phyloP scores from a whole-genome alignment of 2,329 filamentous ascomycete species.

The Monosporascus sp. region DNA sequence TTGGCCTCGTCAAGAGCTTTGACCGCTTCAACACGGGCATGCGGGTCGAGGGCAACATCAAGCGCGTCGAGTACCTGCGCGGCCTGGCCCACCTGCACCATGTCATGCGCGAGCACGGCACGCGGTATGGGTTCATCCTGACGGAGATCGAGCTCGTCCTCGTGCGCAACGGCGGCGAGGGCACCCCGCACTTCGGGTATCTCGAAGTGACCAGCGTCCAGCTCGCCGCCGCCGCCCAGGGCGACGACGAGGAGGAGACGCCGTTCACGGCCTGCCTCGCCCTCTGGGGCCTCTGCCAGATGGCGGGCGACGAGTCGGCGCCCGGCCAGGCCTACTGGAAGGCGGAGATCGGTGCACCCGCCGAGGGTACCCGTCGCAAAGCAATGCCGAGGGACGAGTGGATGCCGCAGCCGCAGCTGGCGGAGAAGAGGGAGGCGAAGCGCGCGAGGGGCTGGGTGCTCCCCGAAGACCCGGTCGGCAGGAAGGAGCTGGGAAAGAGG shows the following conservation, averaged over 20 bases:
- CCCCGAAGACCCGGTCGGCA: constrained; percentile 66
- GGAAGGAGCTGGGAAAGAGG: constrained; percentile 65
- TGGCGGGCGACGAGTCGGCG: constrained; percentile 56
- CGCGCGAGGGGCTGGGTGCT: constrained; percentile 67
- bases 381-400: constrained; percentile 64
- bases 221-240: constrained; percentile 33
- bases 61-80: constrained; percentile 83
- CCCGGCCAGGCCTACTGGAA: constrained; percentile 59
- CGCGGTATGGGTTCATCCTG: constrained; percentile 92
- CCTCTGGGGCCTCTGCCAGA: constrained; percentile 72
- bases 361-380: constrained; percentile 66
- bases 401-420: constrained; percentile 69
- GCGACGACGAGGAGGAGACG: constrained; percentile 30
- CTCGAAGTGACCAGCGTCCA: constrained; percentile 66
- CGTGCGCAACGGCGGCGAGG: constrained; percentile 70
- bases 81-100: constrained; percentile 82
- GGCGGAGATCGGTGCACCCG: constrained; percentile 68
- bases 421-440: constrained; percentile 73
- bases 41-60: constrained; percentile 77
- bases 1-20: constrained; percentile 79
- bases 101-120: constrained; percentile 88
- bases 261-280: constrained; percentile 67
- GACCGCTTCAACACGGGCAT: constrained; percentile 95
- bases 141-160: constrained; percentile 93
- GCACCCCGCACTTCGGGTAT: constrained; percentile 79